Evolutionary conservation across 106 monocot species (phyloP), one percentile per base, ranked within the genome.

Genomic region (Iris macrosiphon): DNA sequence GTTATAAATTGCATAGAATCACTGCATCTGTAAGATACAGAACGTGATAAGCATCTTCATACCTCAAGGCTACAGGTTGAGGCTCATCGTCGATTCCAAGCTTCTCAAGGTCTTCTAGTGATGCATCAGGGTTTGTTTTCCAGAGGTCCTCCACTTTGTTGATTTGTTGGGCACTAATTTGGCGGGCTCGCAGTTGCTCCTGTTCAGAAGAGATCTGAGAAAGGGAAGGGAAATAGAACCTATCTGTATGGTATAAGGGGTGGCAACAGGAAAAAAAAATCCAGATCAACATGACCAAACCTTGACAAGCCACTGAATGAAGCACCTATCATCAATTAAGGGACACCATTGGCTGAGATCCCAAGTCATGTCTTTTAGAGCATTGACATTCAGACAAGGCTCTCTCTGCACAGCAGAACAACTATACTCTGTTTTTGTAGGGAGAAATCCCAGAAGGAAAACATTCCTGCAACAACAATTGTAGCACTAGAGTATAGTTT

Each of bases 361-460:
- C 92, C 92, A 92, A 54, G 86, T 92, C 92, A 92, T 92, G 62
- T 92, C 92, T 74, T 92, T 92, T 55, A 92, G 52, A 42, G 92
- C 92, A 77, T 87, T 87, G 14, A 87, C 86, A 79, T 63, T 92
- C 43, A 92, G 59, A 57, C 92, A 92, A 59, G 92, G 92, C 50
- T 92, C 92, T 74, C 92, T 75, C 62, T 86, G 87, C 31, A 92
- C 62, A 32, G 87, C 79, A 62, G 87, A 86, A 32, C 86, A 86
- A 32, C 86, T 86, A 53, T 81, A 87, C 50, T 92, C 92, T 61
- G 87, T 76, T 62, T 86, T 92, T 37, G 92, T 86, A 43, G 92
- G 87, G 7, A 92, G 82, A 57, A 92, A 92, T 3, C 92, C 92
- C 40, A 92, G 73, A 38, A 92, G 82, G 52, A 92, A 92, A 15